phyloP scores from a whole-genome alignment of 2,329 filamentous ascomycete genomes.

The Colletotrichum limetticola region DNA sequence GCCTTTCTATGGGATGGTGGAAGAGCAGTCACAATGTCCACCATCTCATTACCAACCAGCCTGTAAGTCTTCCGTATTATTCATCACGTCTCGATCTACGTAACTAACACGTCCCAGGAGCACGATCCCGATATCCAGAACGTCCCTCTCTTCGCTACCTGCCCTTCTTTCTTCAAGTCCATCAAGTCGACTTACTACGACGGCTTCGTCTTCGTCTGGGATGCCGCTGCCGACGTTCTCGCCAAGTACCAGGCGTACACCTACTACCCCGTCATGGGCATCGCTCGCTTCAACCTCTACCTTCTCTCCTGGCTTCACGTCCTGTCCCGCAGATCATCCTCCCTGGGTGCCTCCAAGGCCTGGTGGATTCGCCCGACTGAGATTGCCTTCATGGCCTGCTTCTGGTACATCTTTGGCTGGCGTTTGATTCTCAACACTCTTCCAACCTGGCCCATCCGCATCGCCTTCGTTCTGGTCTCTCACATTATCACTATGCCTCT shows the following conservation, averaged over 20 bases:
- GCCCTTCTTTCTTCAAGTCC: slow-evolving; percentile 71
- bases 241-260: slow-evolving; percentile 72
- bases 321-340: slow-evolving; percentile 63
- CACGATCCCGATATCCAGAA: slow-evolving; percentile 73
- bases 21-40: slow-evolving; percentile 77
- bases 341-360: slow-evolving; percentile 65
- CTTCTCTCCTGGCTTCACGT: slow-evolving; percentile 74
- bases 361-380: slow-evolving; percentile 77
- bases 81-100: not conserved
- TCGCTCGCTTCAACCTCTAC: slow-evolving; percentile 80
- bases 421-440: slow-evolving; percentile 69
- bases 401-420: slow-evolving; percentile 77
- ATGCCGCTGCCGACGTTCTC: slow-evolving; percentile 67
- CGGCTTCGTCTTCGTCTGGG: slow-evolving; percentile 69
- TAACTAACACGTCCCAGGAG: slow-evolving; percentile 48
- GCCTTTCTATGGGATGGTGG: slow-evolving; percentile 76
- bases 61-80: slow-evolving; percentile 47
- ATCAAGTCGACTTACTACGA: slow-evolving; percentile 75
- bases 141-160: slow-evolving; percentile 75
- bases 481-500: slow-evolving; percentile 75
- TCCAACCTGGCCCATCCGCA: slow-evolving; percentile 66
- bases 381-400: slow-evolving; percentile 69
- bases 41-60: slow-evolving; percentile 73
- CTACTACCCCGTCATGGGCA: slow-evolving; percentile 75
- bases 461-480: slow-evolving; percentile 71